phyloP scores from a whole-genome alignment of 2,329 filamentous ascomycete species.

The Endoconidiophora polonica region DNA sequence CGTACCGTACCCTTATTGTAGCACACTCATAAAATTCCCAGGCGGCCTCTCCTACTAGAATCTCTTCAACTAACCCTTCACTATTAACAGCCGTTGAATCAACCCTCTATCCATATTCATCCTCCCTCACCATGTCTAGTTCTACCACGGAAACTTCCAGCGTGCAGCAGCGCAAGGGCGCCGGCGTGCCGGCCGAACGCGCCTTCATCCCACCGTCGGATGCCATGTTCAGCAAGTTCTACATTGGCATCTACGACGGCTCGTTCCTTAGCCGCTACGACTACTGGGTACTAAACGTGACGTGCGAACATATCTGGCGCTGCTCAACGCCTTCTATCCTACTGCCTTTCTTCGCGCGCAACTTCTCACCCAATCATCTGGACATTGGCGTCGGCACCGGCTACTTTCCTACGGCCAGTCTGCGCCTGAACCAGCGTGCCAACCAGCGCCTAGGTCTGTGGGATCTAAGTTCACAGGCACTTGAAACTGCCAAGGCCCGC shows the following conservation, averaged over 20 bases:
- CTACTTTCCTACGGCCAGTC: constrained; percentile 21
- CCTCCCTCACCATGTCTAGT: neutral
- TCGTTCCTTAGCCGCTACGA: constrained; percentile 18
- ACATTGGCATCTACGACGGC: constrained; percentile 7
- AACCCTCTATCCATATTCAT: neutral
- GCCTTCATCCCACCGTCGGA: neutral
- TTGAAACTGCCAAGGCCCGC: constrained; percentile 18
- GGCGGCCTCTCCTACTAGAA: no score
- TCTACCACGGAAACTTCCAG: neutral
- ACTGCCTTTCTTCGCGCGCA: constrained; percentile 21
- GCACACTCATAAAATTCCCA: no score
- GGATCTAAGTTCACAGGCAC: constrained; percentile 22
- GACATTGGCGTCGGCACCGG: constrained; percentile 26
- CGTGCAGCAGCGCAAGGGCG: neutral
- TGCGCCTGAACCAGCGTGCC: constrained; percentile 14
- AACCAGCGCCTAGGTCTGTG: constrained; percentile 21
- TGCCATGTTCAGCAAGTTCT: constrained; percentile 1
- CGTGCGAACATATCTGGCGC: constrained; percentile 22
- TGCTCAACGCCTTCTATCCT: constrained; percentile 20
- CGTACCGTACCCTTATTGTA: no score
- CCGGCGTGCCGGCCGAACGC: neutral
- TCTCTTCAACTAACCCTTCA: neutral
- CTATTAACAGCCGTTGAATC: neutral
- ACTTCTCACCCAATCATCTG: constrained; percentile 22
- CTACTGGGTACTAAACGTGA: constrained; percentile 21